Base-by-base conservation (phyloP, 768 basidiomycete genomes). In the Boletus barrowsii region DNA sequence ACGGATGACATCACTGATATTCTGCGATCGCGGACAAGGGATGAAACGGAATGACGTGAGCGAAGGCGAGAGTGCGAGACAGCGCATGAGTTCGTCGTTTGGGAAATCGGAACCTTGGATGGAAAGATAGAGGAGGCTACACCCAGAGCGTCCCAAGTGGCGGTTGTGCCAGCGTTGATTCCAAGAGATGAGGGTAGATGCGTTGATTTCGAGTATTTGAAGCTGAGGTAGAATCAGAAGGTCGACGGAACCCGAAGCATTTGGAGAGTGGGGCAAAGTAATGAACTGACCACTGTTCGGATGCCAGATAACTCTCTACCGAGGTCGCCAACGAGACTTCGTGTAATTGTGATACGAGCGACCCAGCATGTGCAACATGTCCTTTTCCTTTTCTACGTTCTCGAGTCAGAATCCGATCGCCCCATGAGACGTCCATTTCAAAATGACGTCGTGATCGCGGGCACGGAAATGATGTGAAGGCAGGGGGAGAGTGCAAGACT, bases 321-420 rank as follows among this genome's bases (percentile, higher is more conserved):
- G 60, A 59, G 56, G 49, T 64, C 30, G 48, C 60, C 54, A 64
- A 22, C 39, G 43, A 42, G 40, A 66, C 48, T 11, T 61, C 55
- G 7, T 51, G 57, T 49, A 66, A 49, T 11, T 3, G 41, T 36
- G 51, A 57, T 4, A 56, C 24, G 0, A 60, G 39, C 33, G 42
- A 39, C 18, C 26, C 44, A 26, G 5, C 5, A 26, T 26, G 26
- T 26, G 26, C 26, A 26, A 26, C 42, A 26, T 4, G 10, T 26
- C 26, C 26, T 6, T 26, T 26, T 26, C 26, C 26, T 6, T 26
- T 26, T 26, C 26, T 26, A 26, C 26, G 26, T 26, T 26, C 26
- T 26, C 5, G 26, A 26, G 26, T 26, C 26, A 26, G 6, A 26
- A 7, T 26, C 26, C 4, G 26, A 26, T 26, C 26, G 26, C 26